A percentile compares a stretch with the other conserved stretches of the same genome.
phyloP scores from a whole-genome alignment of 176 grass and related monocot genomes.

The Aegilops speltoides region DNA sequence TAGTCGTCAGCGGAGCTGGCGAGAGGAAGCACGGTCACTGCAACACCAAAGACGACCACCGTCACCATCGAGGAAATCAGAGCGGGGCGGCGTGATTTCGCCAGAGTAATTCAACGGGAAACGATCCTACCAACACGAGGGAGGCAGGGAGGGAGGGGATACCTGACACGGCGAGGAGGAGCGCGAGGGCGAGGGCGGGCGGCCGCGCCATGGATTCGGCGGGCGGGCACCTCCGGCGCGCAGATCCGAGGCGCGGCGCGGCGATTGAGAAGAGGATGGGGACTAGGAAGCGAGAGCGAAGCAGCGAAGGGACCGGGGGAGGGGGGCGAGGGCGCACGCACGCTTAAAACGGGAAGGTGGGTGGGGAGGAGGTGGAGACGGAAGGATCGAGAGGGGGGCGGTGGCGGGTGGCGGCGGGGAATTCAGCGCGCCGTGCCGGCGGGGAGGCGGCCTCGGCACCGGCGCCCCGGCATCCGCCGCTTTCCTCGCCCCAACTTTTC shows the following conservation, averaged over 20 bases:
- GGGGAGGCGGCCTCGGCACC: conserved; percentile 36
- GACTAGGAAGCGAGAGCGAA: neutral
- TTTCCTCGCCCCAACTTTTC: conserved; percentile 11
- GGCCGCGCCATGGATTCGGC: conserved; percentile 40
- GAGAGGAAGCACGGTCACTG: conserved; percentile 20
- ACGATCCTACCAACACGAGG: neutral
- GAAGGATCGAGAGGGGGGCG: conserved; percentile 16
- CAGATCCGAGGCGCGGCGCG: conserved; percentile 17
- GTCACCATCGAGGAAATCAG: neutral
- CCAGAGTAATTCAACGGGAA: neutral
- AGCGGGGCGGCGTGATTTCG: neutral
- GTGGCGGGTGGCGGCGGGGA: conserved; percentile 14
- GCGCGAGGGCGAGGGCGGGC: neutral
- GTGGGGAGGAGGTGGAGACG: neutral
- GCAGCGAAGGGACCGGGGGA: neutral
- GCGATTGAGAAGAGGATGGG: neutral
- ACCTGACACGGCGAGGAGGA: conserved; percentile 42
- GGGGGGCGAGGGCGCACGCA: neutral
- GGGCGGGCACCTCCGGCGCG: neutral
- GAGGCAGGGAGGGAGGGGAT: neutral
- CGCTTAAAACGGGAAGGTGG: neutral
- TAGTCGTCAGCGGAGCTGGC: conserved; percentile 35
- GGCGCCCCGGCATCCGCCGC: conserved; percentile 34
- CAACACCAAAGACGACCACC: neutral
- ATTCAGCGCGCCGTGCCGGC: conserved; percentile 1